Conservation (phyloP, 768 basidiomycete genomes). For the Phylloporus sp. region DNA sequence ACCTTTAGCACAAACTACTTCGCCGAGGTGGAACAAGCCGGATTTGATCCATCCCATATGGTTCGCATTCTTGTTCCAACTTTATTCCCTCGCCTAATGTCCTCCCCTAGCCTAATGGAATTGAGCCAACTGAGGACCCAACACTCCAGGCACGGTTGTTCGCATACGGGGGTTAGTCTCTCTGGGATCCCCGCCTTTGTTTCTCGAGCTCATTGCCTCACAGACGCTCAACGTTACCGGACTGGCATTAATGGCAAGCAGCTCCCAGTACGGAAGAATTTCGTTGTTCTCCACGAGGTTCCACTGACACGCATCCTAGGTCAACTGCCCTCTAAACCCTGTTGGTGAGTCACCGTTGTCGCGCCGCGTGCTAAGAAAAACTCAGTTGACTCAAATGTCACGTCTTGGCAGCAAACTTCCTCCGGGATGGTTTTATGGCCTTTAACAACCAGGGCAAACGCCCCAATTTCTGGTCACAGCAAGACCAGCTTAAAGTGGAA, state of each 20-base stretch:
- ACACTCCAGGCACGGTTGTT: too few species aligned
- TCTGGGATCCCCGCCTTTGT: too few species aligned
- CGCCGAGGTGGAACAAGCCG: too few species aligned
- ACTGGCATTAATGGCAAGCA: constrained; percentile 37
- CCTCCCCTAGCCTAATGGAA: too few species aligned
- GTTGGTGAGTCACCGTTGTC: constrained; percentile 26
- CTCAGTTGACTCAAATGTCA: background rate
- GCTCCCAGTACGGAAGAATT: constrained; percentile 26
- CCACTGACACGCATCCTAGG: constrained; percentile 7
- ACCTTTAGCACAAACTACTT: too few species aligned
- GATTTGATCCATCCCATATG: too few species aligned
- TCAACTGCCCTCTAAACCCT: constrained; percentile 37
- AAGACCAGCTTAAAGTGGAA: constrained; percentile 30
- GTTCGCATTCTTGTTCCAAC: too few species aligned
- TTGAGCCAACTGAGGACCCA: too few species aligned
- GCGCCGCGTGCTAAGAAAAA: too few species aligned
- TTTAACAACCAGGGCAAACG: constrained; percentile 36
- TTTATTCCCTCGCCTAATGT: too few species aligned
- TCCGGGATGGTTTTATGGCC: constrained; percentile 37
- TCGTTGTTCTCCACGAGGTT: background rate
- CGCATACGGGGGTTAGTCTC: too few species aligned
- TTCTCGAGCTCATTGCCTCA: too few species aligned
- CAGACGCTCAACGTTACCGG: constrained; percentile 38
- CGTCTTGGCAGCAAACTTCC: constrained; percentile 35
- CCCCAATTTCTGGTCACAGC: constrained; percentile 36